Evolutionary conservation across 2,329 filamentous ascomycete species (phyloP), one percentile per base, ranked within the genome.

Genomic region (Sporothrix phasma): DNA sequence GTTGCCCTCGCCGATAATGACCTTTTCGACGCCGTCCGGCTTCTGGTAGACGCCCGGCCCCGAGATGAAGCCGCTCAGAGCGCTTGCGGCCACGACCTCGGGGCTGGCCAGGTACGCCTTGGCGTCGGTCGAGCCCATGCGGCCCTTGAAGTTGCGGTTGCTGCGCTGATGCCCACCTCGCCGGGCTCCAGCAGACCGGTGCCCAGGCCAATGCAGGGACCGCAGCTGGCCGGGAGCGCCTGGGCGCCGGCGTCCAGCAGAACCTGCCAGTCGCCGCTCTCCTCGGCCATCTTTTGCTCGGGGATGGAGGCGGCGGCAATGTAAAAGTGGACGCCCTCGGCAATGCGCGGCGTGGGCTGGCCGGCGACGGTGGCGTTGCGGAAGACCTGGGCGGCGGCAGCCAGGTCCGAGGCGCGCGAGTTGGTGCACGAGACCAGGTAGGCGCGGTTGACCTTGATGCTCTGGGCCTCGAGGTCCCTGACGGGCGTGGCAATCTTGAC

Each of bases 401-500:
- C 86, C 15, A 97, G 79, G 73, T 97, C 93, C 0, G 89, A 92
- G 10, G 86, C 83, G 59, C 93, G 81, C 0, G 85, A 87, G 76
- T 97, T 97, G 5, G 93, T 97, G 79, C 93, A 97, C 0, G 88
- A 92, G 0, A 97, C 88, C 0, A 97, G 79, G 39, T 96, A 97
- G 0, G 90, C 92, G 72, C 89, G 91, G 78, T 97, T 77, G 24
- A 97, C 75, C 58, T 84, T 81, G 73, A 97, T 96, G 68, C 89
- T 77, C 72, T 93, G 80, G 0, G 82, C 72, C 69, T 88, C 88
- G 0, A 97, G 83, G 37, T 93, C 85, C 5, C 79, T 76, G 0
- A 97, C 75, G 0, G 93, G 90, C 0, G 87, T 96, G 0, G 88
- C 86, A 0, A 96, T 78, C 75, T 97, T 97, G 71, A 96, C 91